Evolutionary conservation across 2,329 filamentous ascomycete genomes (phyloP), one percentile per base, ranked within the genome.

Genomic region (Domatiomyces globalis): DNA sequence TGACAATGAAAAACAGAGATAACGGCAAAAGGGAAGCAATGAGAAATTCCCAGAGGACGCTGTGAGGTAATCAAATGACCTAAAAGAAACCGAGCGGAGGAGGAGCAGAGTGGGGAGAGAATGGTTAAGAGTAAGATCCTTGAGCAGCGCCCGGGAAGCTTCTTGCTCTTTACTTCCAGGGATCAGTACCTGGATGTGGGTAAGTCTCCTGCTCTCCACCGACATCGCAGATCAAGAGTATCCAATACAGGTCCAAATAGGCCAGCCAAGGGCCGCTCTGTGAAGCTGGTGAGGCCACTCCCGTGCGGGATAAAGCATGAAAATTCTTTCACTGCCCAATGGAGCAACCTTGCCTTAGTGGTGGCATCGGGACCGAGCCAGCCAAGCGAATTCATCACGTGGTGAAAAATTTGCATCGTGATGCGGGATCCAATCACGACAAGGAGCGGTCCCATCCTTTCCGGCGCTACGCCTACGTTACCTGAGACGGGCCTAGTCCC

Each of bases 51-150:
- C 49, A 51, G 48, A 45, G 42, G 43, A 54, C 49, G 52, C 36
- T 19, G 56, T 61, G 58, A 58, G 57, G 58, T 62, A 61, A 62
- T 62, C 45, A 48, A 50, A 61, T 62, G 52, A 58, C 55, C 56
- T 61, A 60, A 61, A 50, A 56, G 54, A 57, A 52, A 18, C 15
- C 46, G 18, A 27, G 10, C 46, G 29, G 46, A 48, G 27, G 20
- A 3, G 18, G 18, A 29, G 27, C 46, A 19, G 29, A 25, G 46
- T 48, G 20, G 27, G n/a, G 29, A 48, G 29, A 10, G 29, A 48
- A 15, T 39, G 15, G 33, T 39, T 39, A 39, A 46, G 47, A 42
- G 43, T 27, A 42, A 45, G 47, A 39, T 51, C 49, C 48, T 45
- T 49, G 54, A 54, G 43, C 27, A 15, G 8, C n/a, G n/a, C 27